Base-by-base conservation (phyloP, 257 asterid genomes). In the Solanum pennellii region DNA sequence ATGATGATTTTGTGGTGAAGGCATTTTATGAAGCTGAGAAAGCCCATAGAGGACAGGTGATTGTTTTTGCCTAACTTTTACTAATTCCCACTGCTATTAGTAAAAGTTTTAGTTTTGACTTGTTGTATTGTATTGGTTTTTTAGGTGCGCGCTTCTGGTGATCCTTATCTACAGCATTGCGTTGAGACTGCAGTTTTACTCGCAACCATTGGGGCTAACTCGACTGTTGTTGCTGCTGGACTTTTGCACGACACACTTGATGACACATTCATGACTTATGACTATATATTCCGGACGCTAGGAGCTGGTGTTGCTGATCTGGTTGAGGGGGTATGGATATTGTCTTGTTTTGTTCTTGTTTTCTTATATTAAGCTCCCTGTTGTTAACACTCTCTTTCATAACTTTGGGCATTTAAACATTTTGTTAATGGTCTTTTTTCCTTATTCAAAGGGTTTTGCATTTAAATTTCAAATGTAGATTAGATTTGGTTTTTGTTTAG, bases 201-300 rank as follows among this genome's bases (percentile, higher is more conserved):
- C 56, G 97, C 99, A 35, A 84, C 86, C 35, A 89, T 95, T 29
- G 99, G 99, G 74, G 98, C 99, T 62, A 96, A 93, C 89, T 89
- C 99, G 6, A 93, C 98, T 7, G 98, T 97, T 69, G 99, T 97
- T 86, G 97, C 98, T 66, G 98, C 99, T 10, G 99, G 99, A 91
- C 95, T 97, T 88, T 89, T 97, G 89, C 99, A 97, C 89, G 99
- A 97, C 73, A 91, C 99, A 0, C 90, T 96, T 77, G 99, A 97
- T 69, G 99, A 97, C 93, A 88, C 98, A 65, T 92, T 88, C 45
- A 86, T 96, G 83, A 93, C 98, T 2, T 94, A 74, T 65, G 99
- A 94, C 45, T 85, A 91, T 71, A 95, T 96, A 85, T 92, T 90
- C 60, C 73, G 86, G 87, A 88, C 92, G 60, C 91, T 92, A 88